Evolutionary conservation across 495 filamentous ascomycete species (phyloP).

Genomic region (Pyronema omphalodes): DNA sequence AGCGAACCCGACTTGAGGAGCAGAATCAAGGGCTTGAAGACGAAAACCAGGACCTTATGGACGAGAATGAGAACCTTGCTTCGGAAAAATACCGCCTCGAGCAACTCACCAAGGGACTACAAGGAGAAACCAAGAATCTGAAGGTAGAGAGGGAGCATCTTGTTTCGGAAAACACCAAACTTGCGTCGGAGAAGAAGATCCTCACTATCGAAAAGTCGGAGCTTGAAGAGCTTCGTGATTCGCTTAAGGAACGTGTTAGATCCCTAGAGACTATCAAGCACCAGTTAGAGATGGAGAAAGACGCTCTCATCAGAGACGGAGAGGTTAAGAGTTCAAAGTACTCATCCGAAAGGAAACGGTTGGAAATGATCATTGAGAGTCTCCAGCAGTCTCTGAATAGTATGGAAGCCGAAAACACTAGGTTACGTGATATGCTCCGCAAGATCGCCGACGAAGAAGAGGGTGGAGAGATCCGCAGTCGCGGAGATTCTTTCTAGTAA

Average conservation of each 20-base stretch:
- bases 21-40: constrained; percentile 13
- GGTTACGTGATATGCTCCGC: constrained; percentile 38
- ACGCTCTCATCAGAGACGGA: constrained; percentile 17
- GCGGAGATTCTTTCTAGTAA: constrained; percentile 47
- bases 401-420: constrained; percentile 37
- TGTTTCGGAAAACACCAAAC: constrained; percentile 11
- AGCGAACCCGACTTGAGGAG: constrained; percentile 16
- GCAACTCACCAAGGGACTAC: constrained; percentile 12
- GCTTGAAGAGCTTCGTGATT: constrained; percentile 9
- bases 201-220: constrained; percentile 10
- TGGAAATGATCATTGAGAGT: constrained; percentile 31
- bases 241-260: constrained; percentile 3
- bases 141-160: constrained; percentile 26
- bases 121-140: constrained; percentile 12
- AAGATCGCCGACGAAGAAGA: constrained; percentile 36
- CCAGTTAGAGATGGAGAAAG: constrained; percentile 15
- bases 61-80: constrained; percentile 22
- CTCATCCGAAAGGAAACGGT: constrained; percentile 33
- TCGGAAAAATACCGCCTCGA: constrained; percentile 14
- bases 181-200: constrained; percentile 6
- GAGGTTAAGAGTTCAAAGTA: constrained; percentile 31
- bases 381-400: constrained; percentile 35
- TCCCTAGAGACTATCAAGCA: constrained; percentile 15
- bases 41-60: constrained; percentile 22
- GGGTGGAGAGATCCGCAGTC: constrained; percentile 38